Base-by-base conservation (phyloP, 352 stramenopile genomes). In the Globisporangium barbulae region DNA sequence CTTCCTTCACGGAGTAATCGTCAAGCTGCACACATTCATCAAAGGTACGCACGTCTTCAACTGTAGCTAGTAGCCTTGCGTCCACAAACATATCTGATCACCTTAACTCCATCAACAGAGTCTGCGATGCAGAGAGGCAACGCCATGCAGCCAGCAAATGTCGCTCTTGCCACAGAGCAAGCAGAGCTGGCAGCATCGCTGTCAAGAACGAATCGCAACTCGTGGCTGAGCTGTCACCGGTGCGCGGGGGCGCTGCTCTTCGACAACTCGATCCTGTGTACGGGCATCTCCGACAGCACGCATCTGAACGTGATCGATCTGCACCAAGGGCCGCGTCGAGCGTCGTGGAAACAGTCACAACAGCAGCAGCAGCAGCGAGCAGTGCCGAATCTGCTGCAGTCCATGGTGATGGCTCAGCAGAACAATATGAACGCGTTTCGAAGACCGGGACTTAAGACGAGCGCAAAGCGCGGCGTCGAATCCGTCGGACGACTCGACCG, bases 21-120 rank as follows among this genome's bases (percentile, higher is more conserved):
- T 78, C 19, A 88, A 88, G 62, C 64, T 90, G 4, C 77, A 89
- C 53, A 88, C 79, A 4, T 79, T 81, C 30, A 55, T 83, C 41
- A 79, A 74, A 74, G 74, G 81, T 84, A 69, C 19, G 58, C 42
- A 6, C 33, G 33, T 8, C 19, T 15, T 37, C 53, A n/a, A 58
- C n/a, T n/a, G n/a, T n/a, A n/a, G n/a, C n/a, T n/a, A n/a, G n/a
- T n/a, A 1, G 6, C 3, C 9, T 13, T 19, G 3, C n/a, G n/a
- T 42, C 37, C 4, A 44, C 31, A 3, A 3, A 37, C 31, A 37
- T 37, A 37, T 37, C n/a, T n/a, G 7, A 37, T 37, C 31, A 37
- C 31, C 31, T 7, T 37, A n/a, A n/a, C n/a, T 37, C 31, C 7
- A 37, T 37, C 39, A 44, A n/a, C 39, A 44, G 39, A 44, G 39